A percentile compares a stretch with the other conserved stretches of the same genome.
Evolutionary conservation across 495 filamentous ascomycete species (phyloP).

Genomic region (Aspergillus sclerotioniger): DNA sequence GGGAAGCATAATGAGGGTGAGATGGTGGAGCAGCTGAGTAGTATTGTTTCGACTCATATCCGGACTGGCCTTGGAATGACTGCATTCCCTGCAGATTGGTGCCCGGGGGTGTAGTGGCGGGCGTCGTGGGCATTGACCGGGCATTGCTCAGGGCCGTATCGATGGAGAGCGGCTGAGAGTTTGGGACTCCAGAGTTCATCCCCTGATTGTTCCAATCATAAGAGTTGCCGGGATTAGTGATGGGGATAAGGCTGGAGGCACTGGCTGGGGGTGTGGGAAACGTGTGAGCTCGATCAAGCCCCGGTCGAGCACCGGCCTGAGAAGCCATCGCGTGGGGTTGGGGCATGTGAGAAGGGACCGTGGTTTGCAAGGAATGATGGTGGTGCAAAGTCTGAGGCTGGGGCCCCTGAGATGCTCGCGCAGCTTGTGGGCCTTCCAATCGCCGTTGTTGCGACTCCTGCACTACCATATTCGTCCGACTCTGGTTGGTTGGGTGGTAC

Average conservation of each 20-base stretch:
- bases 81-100: conserved; percentile 74
- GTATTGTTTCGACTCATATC: conserved; percentile 79
- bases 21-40: conserved; percentile 73
- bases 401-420: conserved; percentile 49
- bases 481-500: conserved; percentile 90
- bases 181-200: conserved; percentile 61
- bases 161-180: conserved; percentile 74
- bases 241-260: conserved; percentile 83
- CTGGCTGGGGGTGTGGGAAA: conserved; percentile 95
- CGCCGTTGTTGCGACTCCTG: conserved; percentile 79
- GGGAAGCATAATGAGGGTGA: conserved; percentile 66
- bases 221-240: conserved; percentile 69
- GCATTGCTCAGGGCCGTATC: conserved; percentile 78
- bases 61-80: conserved; percentile 65
- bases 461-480: conserved; percentile 78
- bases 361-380: conserved; percentile 73
- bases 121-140: conserved; percentile 90
- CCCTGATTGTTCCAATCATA: conserved; percentile 71
- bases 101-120: conserved; percentile 89
- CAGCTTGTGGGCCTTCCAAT: conserved; percentile 38
- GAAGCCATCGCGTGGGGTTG: conserved; percentile 73
- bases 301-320: conserved; percentile 69
- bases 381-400: conserved; percentile 76
- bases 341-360: conserved; percentile 61
- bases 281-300: conserved; percentile 77